phyloP scores from a whole-genome alignment of 768 basidiomycete genomes.

The Tylopilus felleus region DNA sequence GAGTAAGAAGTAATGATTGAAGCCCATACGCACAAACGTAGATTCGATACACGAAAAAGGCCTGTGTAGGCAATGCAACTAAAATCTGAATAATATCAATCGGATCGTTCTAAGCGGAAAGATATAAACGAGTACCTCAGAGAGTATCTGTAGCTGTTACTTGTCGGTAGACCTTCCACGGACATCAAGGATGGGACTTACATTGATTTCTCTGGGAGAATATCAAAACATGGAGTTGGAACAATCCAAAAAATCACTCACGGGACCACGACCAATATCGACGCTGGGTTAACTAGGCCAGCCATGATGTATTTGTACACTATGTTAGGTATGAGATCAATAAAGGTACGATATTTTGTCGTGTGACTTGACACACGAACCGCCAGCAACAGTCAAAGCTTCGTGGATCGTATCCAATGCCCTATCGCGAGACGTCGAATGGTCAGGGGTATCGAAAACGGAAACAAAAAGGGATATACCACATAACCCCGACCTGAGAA shows the following conservation, averaged over 20 bases:
- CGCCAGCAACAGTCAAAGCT: conserved; percentile 2
- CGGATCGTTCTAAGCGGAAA: too few relatives aligned
- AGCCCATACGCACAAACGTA: not conserved
- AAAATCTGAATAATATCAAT: not conserved
- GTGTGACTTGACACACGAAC: not conserved
- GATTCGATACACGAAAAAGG: conserved; percentile 9
- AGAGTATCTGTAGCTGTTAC: conserved; percentile 6
- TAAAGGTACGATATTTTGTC: not conserved
- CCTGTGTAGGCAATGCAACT: not conserved
- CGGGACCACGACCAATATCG: not conserved
- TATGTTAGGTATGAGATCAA: not conserved
- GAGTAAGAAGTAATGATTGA: not conserved
- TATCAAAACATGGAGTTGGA: not conserved
- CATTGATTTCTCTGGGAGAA: conserved; percentile 5
- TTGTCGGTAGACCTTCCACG: not conserved
- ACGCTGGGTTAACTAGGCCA: not conserved
- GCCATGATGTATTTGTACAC: conserved; percentile 5
- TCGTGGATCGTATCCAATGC: conserved; percentile 9
- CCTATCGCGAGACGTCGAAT: not conserved
- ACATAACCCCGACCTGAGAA: conserved; percentile 9
- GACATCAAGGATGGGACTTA: not conserved
- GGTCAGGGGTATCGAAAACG: too few relatives aligned
- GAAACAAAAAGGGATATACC: not conserved
- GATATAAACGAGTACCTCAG: not conserved
- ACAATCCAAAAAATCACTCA: not conserved